Evolutionary conservation across 495 filamentous ascomycete genomes (phyloP), one percentile per base, ranked within the genome.

Genomic region (Aspergillus affinis): DNA sequence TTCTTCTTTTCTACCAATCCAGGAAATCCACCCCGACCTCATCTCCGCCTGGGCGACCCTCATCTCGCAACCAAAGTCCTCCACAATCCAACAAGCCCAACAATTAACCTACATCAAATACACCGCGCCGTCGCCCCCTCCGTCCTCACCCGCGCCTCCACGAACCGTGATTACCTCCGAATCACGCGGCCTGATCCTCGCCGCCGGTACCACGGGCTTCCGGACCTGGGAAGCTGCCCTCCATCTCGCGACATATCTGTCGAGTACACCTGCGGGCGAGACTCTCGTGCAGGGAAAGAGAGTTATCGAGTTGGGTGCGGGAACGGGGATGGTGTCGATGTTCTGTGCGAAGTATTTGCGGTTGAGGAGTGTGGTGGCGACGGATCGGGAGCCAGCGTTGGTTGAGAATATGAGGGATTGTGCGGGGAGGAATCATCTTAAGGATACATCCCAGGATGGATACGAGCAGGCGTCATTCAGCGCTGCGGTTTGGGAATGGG

Each of bases 181-280:
- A 75, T 86, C 89, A 12, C 85, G 88, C 4, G 81, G 81, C 27
- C 70, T 97, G 1, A 84, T 98, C 47, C 86, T 90, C 9, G 84
- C 85, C 0, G 75, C 80, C 6, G 91, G 90, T 4, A 96, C 90
- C 3, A 97, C 93, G 0, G 93, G 93, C 0, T 78, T 91, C 27
- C 85, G 93, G 12, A 98, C 93, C 6, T 98, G 93, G 93, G 93
- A 97, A 75, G 93, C 93, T 4, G 86, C 91, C 0, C 74, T 98
- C n/a, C 89, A 92, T 68, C 80, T 97, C 0, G 91, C 87, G 0
- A 82, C 90, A 20, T 96, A 87, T 62, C 85, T 94, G 32, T 75
- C 82, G 12, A 73, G 81, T 10, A 73, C 78, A 0, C 52, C 68
- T 0, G 51, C 64, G 0, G 84, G 80, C 13, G 65, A 62, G 49